Conservation (phyloP, 2,329 filamentous ascomycete genomes). For the Colletotrichum viniferum region DNA sequence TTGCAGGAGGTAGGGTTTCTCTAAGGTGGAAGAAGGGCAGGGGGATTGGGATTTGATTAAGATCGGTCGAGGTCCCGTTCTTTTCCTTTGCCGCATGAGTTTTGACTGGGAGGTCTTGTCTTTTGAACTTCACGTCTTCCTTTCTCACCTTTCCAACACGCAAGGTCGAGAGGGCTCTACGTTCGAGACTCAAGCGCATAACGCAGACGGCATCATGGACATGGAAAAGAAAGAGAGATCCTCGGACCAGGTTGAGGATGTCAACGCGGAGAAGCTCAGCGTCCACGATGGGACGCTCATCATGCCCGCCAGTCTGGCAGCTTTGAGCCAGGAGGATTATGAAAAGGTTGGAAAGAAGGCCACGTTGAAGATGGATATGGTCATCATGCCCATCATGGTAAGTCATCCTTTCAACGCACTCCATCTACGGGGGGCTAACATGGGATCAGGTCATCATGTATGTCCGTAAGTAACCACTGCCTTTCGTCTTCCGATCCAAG, state of each 20-base stretch:
- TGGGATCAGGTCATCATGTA: constrained; percentile 26
- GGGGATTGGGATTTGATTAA: neutral
- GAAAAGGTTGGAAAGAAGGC: constrained; percentile 20
- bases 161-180: neutral
- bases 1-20: neutral
- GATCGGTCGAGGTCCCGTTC: neutral
- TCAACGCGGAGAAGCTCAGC: neutral
- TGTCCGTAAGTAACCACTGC: constrained; percentile 6
- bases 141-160: neutral
- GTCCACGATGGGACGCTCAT: neutral
- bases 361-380: constrained; percentile 25
- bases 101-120: neutral
- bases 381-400: constrained; percentile 26
- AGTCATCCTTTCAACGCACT: neutral
- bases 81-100: neutral
- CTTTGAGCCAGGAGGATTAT: constrained; percentile 22
- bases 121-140: neutral
- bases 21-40: neutral
- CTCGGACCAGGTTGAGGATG: constrained; percentile 7
- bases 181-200: neutral
- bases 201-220: neutral
- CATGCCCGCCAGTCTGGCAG: constrained; percentile 25
- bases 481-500: fast-evolving
- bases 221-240: neutral
- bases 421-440: neutral